Evolutionary conservation across 352 stramenopile species (phyloP), one percentile per base, ranked within the genome.

Genomic region (Globisporangium perplexum): DNA sequence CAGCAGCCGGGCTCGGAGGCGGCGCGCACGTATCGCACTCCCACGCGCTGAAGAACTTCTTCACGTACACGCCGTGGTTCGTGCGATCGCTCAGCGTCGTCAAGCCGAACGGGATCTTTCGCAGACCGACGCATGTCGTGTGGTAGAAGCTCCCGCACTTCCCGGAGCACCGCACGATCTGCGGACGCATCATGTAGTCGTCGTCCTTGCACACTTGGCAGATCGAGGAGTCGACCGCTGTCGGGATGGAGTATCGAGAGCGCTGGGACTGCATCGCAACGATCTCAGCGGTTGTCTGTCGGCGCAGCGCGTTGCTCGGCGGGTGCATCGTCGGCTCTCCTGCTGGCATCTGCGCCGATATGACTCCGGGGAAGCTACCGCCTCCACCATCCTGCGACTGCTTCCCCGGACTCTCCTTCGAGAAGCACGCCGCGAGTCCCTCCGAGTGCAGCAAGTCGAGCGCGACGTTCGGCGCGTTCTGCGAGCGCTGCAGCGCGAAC

Each of bases 41-140:
- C 83, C 83, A 93, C 0, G 60, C 68, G 23, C 69, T 86, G 31
- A 93, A 91, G 62, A 88, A 91, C 60, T 93, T 93, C 50, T 87
- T 90, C 8, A 91, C 65, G 36, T 93, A 93, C 4, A 85, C 70
- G 8, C 59, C 62, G 50, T 91, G 83, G 45, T 93, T 91, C 12
- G 81, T 89, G 22, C 83, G 72, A 52, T 93, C 83, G 53, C 75
- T 91, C 47, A 90, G 67, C 2, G 81, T 93, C n/a, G 78, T 90
- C 39, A 93, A 59, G 1, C 83, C 81, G 45, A 93, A 93, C 7
- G 80, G 83, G 30, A 93, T 90, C 47, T 87, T 86, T 45, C 79
- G 81, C 14, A 91, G 47, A 1, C 80, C 83, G 18, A 84, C 83
- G 49, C 83, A 93, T 7, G 64, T 85, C 14, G 83, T 91, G 58